Percentiles rank a stretch among this genome's conserved stretches.
Evolutionary conservation across 768 basidiomycete genomes (phyloP).

Genomic region (Pleurotus sapidus): DNA sequence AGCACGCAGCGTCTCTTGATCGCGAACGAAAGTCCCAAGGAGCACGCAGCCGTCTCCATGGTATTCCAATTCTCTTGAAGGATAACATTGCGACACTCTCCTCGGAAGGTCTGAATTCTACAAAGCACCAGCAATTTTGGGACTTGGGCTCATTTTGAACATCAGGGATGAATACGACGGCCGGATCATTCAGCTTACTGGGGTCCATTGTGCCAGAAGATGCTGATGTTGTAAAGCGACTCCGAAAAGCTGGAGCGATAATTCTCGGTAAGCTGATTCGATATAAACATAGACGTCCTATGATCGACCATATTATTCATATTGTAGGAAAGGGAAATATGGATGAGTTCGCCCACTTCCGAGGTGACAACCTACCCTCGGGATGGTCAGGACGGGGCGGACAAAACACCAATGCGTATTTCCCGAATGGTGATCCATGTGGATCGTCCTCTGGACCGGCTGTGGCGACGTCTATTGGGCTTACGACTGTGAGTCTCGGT

Average conservation of each 20-base stretch:
- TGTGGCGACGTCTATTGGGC: conserved; percentile 48
- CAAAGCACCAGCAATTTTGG: not conserved
- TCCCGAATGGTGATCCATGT: conserved; percentile 48
- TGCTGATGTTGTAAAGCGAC: conserved; percentile 40
- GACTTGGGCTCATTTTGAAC: not conserved
- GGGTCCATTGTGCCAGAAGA: conserved; percentile 43
- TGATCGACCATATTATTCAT: not conserved
- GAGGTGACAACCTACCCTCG: conserved; percentile 27
- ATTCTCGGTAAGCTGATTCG: not conserved
- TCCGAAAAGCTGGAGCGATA: conserved; percentile 14
- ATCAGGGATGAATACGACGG: conserved; percentile 7
- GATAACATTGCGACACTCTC: conserved; percentile 40
- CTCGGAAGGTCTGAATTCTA: conserved; percentile 32
- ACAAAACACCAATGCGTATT: conserved; percentile 49
- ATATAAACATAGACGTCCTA: not conserved
- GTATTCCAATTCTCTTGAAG: conserved; percentile 51
- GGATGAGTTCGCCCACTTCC: not conserved
- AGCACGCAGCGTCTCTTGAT: conserved; percentile 49
- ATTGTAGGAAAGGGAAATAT: not conserved
- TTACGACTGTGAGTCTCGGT: conserved; percentile 44
- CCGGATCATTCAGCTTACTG: conserved; percentile 38
- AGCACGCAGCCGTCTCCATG: conserved; percentile 47
- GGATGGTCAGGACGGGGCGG: conserved; percentile 62
- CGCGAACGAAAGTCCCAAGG: conserved; percentile 37
- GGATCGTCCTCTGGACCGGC: conserved; percentile 63